Percentiles rank a stretch among this genome's conserved stretches.
Conservation (phyloP, 148 eudicot species). For the Persicaria maculosa region DNA sequence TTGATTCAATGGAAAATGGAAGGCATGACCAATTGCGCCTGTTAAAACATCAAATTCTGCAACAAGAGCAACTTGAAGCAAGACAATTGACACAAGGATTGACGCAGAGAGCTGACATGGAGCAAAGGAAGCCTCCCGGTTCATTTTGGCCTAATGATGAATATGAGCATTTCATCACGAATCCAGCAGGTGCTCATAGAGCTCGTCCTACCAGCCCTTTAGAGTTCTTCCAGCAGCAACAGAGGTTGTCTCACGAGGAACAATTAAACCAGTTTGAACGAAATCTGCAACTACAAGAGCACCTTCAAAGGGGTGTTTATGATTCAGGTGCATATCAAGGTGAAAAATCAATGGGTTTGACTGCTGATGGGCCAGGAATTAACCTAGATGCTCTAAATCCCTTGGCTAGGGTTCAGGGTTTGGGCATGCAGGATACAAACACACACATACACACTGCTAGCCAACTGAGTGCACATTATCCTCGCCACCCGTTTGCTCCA, state of each 20-base stretch:
- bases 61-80: constrained; percentile 66
- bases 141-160: constrained; percentile 61
- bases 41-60: constrained; percentile 57
- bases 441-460: constrained; percentile 39
- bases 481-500: constrained; percentile 34
- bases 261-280: constrained; percentile 59
- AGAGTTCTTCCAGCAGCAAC: constrained; percentile 71
- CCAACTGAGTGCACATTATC: constrained; percentile 53
- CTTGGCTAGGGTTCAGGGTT: constrained; percentile 36
- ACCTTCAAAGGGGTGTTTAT: constrained; percentile 57
- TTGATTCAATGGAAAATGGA: constrained; percentile 55
- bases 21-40: constrained; percentile 63
- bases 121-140: constrained; percentile 49
- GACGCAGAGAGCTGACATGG: constrained; percentile 65
- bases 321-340: constrained; percentile 44
- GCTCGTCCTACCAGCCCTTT: constrained; percentile 39
- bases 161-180: constrained; percentile 45
- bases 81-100: constrained; percentile 62
- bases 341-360: constrained; percentile 56
- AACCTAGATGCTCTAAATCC: constrained; percentile 58
- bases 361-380: constrained; percentile 50
- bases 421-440: constrained; percentile 59
- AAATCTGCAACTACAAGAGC: constrained; percentile 57
- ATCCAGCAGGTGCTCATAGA: constrained; percentile 42
- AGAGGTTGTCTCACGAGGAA: constrained; percentile 57